Base-by-base conservation (phyloP, 2,329 filamentous ascomycete genomes). In the Colletotrichum sp. region DNA sequence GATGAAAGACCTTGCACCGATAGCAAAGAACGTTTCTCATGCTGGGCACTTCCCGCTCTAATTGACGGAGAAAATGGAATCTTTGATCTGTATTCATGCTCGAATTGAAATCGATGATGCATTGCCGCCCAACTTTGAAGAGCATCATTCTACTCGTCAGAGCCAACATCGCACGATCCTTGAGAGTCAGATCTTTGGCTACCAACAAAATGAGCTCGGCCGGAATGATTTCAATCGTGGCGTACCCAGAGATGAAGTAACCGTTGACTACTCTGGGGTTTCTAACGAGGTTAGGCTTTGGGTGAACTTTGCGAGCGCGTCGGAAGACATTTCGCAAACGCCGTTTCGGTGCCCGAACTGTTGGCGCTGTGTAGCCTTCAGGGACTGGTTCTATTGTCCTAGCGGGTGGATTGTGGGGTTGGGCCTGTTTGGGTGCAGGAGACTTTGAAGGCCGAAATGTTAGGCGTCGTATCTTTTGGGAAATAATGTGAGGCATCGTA, bases 21-120 rank as follows among this genome's bases (percentile, higher is more conserved):
- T n/a, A n/a, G 18, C 39, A 44, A 44, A 44, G 39, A 6, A 44
- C 0, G 8, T 44, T 0, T 44, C 0, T 44, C 0, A 44, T 44
- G 18, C 39, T n/a, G 9, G 0, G 5, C 0, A 3, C 0, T 44
- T n/a, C 39, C 0, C 1, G 0, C 39, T 44, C 18, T 2, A 44
- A 44, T 12, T 44, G 18, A 3, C 0, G 2, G 18, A 39, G 36
- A 39, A n/a, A n/a, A n/a, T n/a, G n/a, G n/a, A n/a, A n/a, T n/a
- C n/a, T n/a, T n/a, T n/a, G n/a, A n/a, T n/a, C n/a, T n/a, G n/a
- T n/a, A n/a, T n/a, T n/a, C n/a, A n/a, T n/a, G n/a, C n/a, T n/a
- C n/a, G n/a, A n/a, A n/a, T n/a, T n/a, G n/a, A n/a, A n/a, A n/a
- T n/a, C n/a, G n/a, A n/a, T n/a, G n/a, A n/a, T n/a, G n/a, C n/a